Evolutionary conservation across 306 rosid species (phyloP), one percentile per base, ranked within the genome.

Genomic region (Bauhinia variegata): DNA sequence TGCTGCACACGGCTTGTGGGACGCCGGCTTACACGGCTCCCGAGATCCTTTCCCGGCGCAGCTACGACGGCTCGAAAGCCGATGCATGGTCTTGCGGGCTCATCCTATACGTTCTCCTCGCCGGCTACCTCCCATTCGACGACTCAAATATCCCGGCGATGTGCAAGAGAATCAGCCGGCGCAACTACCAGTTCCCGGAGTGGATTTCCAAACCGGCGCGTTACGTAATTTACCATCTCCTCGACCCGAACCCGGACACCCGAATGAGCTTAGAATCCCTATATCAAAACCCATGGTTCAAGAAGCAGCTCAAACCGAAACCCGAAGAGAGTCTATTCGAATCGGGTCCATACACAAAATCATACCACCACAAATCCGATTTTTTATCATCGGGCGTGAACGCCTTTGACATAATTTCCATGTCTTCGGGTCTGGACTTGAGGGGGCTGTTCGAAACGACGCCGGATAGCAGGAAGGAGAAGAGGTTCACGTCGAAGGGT

Each of bases 51-150:
- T 19, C 75, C 46, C 79, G 89, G 56, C 64, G 61, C 8, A 80
- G 92, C 33, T 89, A 89, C 83, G 96, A 92, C 54, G 98, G 96
- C 0, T 68, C 96, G 0, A 78, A 73, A 23, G 96, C 96, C 7
- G 98, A 92, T 34, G 96, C 91, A 0, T 92, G 98, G 98, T 92
- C 98, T 0, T 89, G 96, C 54, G 98, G 98, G 2, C 87, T 89
- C 2, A 86, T 92, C 10, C 96, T 92, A 18, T 88, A 73, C 74
- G 84, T 84, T 0, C 51, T 92, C 1, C 93, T 92, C 51, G 79
- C 88, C 18, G 96, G 96, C 2, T 57, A 67, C 28, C 88, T 89
- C 3, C 96, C 98, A 0, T 92, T 92, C 72, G 76, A 73, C 38
- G 96, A 89, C 9, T 43, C 72, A 2, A 92, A 89, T 41, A 77